Evolutionary conservation across 495 filamentous ascomycete genomes (phyloP), one percentile per base, ranked within the genome.

Genomic region (Neurospora africana): DNA sequence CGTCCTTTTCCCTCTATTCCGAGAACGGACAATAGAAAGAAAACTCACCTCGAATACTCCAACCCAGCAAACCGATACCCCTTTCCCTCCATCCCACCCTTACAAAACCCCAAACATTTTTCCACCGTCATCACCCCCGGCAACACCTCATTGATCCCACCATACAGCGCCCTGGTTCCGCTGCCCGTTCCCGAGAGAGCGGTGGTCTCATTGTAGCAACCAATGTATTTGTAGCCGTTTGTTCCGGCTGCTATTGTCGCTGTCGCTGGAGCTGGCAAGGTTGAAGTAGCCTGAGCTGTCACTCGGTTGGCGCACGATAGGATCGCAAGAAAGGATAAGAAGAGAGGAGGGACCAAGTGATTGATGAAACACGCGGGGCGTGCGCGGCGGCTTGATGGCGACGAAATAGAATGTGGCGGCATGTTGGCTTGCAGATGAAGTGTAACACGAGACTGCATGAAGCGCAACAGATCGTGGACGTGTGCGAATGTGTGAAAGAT

Each of bases 191-290:
- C 77, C 6, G 79, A 70, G 0, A 81, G n/a, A 23, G 72, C 71
- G 2, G 79, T 81, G 15, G 83, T 84, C 75, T 87, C 84, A 69
- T 85, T 84, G 72, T 78, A 86, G 78, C 86, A 87, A n/a, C 86
- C 86, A 4, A 73, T 53, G 72, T 87, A 86, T 23, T 30, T 69
- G 75, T 82, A 84, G 2, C 75, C 71, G 40, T 53, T 36, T 2
- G 40, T 27, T 30, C 53, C 53, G 7, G 17, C 81, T 84, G 75
- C 86, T 84, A 71, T 85, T 84, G 74, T 79, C 84, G 78, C 85
- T 86, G 23, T 86, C 85, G 23, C 33, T 67, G 76, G 82, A 84
- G 37, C 36, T 37, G 72, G 40, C 58, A 69, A 68, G 67, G 75
- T 73, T 27, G 43, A 17, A 1, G 36, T 8, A 2, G 19, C 1